These are phyloP conservation scores for Cordyceps fumosorosea DNA, from an alignment of 2,329 filamentous ascomycete species.

Conservation along the genomic window DNA sequence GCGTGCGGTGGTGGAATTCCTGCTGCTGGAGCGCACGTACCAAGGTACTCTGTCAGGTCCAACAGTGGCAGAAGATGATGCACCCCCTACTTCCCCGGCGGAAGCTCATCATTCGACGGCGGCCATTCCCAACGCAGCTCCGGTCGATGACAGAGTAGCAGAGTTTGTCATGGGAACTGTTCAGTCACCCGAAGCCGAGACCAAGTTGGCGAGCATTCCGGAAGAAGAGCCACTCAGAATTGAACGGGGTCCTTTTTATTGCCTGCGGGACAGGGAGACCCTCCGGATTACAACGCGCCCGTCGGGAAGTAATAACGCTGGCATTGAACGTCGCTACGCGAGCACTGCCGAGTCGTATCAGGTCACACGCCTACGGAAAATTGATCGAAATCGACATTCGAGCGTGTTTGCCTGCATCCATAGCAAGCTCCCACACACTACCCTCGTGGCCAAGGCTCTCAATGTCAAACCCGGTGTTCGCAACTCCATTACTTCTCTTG, in stretches of 20 bases:
- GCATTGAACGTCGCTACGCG: background rate
- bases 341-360: background rate
- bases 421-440: background rate
- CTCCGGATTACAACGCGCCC: background rate
- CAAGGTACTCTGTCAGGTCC: background rate
- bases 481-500: background rate
- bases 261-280: background rate
- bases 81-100: background rate
- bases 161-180: conserved; percentile 7
- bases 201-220: background rate
- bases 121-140: background rate
- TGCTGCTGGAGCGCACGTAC: conserved; percentile 3
- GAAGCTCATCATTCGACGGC: background rate
- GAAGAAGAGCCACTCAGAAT: background rate
- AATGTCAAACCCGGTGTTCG: background rate
- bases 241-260: background rate
- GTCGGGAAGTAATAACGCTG: background rate
- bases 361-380: background rate
- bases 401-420: conserved; percentile 8
- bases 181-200: background rate
- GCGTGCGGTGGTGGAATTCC: background rate
- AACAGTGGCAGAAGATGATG: background rate
- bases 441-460: conserved; percentile 6
- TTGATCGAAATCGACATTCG: background rate
- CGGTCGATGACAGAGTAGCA: background rate